Percentiles rank a stretch among this genome's conserved stretches.
phyloP scores from a whole-genome alignment of 73 alveolate genomes.

The Paramecium sexaurelia region DNA sequence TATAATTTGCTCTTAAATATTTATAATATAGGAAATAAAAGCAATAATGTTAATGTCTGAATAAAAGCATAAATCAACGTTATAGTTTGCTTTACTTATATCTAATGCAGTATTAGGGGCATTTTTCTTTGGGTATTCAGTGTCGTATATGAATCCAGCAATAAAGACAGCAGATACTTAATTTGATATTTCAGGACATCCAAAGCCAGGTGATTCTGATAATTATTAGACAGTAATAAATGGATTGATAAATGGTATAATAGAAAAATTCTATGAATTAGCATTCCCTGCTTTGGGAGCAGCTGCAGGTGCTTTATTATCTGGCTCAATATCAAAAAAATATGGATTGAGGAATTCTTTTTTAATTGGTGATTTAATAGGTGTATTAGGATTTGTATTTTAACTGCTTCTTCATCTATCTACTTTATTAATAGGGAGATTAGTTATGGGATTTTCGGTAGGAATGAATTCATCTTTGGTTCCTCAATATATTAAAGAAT shows the following conservation, averaged over 20 bases:
- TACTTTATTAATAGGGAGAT: constrained; percentile 24
- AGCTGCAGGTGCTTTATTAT: constrained; percentile 43
- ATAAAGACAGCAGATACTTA: constrained; percentile 21
- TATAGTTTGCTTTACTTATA: not conserved
- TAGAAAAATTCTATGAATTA: not conserved
- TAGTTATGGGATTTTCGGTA: constrained; percentile 49
- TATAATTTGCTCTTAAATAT: no score
- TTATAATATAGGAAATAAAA: no score
- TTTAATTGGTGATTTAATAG: constrained; percentile 54
- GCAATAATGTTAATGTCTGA: constrained; percentile 17
- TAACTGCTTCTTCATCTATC: not conserved
- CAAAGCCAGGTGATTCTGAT: no score
- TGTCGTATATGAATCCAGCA: constrained; percentile 58
- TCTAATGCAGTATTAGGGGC: constrained; percentile 58
- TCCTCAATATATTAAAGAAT: constrained; percentile 59
- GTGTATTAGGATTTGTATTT: constrained; percentile 40
- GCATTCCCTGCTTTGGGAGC: constrained; percentile 69
- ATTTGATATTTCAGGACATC: not conserved
- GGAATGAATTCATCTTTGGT: constrained; percentile 64
- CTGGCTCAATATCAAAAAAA: not conserved
- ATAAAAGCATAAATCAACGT: constrained; percentile 53
- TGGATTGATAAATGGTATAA: not conserved
- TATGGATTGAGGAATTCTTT: constrained; percentile 7
- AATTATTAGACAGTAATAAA: not conserved
- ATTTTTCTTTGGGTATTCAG: constrained; percentile 53